phyloP scores from a whole-genome alignment of 352 stramenopile genomes.

The Salisapilia sapeloensis region DNA sequence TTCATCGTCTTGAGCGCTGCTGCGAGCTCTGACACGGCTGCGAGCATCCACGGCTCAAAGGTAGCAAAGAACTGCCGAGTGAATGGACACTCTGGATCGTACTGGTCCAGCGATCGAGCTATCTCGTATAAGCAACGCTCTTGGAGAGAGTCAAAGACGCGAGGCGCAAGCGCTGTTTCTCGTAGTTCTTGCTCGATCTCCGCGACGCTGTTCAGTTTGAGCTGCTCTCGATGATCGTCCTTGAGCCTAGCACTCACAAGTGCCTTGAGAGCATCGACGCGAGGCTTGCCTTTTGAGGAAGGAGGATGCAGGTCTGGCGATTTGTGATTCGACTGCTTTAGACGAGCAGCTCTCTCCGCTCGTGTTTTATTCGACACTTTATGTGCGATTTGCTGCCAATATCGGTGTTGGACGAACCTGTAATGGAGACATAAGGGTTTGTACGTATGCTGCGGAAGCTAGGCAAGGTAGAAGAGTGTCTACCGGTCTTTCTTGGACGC shows the following conservation, averaged over 20 bases:
- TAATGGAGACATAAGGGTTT: no score
- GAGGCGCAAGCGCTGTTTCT: conserved; percentile 11
- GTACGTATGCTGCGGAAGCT: no score
- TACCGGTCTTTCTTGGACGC: conserved; percentile 58
- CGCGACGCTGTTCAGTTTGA: conserved; percentile 34
- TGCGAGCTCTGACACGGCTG: conserved; percentile 30
- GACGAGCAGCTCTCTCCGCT: conserved; percentile 28
- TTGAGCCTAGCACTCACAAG: conserved; percentile 57
- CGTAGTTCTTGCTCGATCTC: conserved; percentile 48
- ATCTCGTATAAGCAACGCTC: conserved; percentile 64
- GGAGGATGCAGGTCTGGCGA: conserved; percentile 9
- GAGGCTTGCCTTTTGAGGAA: conserved; percentile 33
- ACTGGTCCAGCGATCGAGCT: conserved; percentile 55
- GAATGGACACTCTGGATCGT: conserved; percentile 32
- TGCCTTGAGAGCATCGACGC: conserved; percentile 42
- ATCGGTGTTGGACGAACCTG: conserved; percentile 45
- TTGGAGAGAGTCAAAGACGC: conserved; percentile 23
- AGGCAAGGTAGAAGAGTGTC: no score
- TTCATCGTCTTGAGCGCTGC: conserved; percentile 58
- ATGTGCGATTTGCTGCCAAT: conserved; percentile 39
- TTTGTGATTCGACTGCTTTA: conserved; percentile 15
- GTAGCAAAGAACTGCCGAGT: conserved; percentile 40
- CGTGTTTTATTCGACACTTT: conserved; percentile 24
- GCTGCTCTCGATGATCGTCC: conserved; percentile 57
- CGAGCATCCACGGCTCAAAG: conserved; percentile 69